These are phyloP conservation scores for Physaria fendleri DNA, from an alignment of 345 rosid genomes.

Conservation along the genomic window DNA sequence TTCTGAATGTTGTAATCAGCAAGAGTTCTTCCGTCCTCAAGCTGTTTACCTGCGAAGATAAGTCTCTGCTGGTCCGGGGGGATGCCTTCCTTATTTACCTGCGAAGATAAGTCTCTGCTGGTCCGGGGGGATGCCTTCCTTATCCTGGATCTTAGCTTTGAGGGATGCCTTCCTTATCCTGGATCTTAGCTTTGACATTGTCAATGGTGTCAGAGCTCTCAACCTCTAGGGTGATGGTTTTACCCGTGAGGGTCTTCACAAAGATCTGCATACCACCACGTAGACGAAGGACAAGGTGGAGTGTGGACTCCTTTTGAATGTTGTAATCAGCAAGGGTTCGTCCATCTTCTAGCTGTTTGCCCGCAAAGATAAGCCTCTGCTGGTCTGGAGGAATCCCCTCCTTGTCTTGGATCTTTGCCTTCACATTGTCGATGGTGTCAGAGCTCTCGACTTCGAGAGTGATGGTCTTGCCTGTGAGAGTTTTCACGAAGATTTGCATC, in stretches of 20 bases:
- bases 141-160: too few relatives aligned
- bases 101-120: conserved; percentile 17
- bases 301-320: conserved; percentile 27
- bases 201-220: conserved; percentile 28
- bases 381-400: conserved; percentile 30
- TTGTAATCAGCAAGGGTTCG: conserved; percentile 26
- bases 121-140: conserved; percentile 19
- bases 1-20: conserved; percentile 27
- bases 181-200: conserved; percentile 23
- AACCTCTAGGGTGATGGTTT: conserved; percentile 23
- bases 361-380: conserved; percentile 24
- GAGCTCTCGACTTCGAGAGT: conserved; percentile 27
- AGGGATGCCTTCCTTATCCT: conserved; percentile 21
- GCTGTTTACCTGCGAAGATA: conserved; percentile 7
- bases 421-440: conserved; percentile 25
- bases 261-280: conserved; percentile 33
- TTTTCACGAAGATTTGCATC: conserved; percentile 37
- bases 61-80: conserved; percentile 26
- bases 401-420: conserved; percentile 28
- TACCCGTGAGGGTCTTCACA: conserved; percentile 24
- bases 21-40: conserved; percentile 22
- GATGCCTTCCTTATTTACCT: conserved; percentile 7
- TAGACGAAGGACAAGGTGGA: conserved; percentile 24
- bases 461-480: conserved; percentile 29
- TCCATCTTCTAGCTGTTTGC: conserved; percentile 28